Evolutionary conservation across 2,329 filamentous ascomycete genomes (phyloP), one percentile per base, ranked within the genome.

Genomic region (Cordyceps militaris): DNA sequence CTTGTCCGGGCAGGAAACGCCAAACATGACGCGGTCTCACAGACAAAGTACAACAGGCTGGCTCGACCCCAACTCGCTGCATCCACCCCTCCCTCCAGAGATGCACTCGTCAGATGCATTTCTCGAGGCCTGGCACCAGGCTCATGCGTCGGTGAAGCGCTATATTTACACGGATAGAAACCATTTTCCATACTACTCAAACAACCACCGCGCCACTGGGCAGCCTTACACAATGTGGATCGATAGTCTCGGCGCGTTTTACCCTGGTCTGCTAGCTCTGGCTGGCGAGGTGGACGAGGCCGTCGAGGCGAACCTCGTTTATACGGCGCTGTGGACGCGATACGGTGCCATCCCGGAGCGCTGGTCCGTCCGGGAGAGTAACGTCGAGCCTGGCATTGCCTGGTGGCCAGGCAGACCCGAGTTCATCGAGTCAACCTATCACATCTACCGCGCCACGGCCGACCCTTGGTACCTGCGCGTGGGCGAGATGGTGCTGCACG

Each of bases 341-440:
- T 97, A 96, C 69, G 87, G 89, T n/a, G 93, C 91, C 3, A 79
- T 99, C 51, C 94, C 94, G 4, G 94, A 99, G 71, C 81, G 94
- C 64, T 99, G 91, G 91, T 96, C 93, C 42, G 85, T 94, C 52
- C 83, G 85, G 52, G 89, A 91, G 24, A 88, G 88, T 28, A 85
- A 87, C 56, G 87, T 97, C 48, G 94, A 97, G 68, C 85, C 87
- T 19, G 90, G 91, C 10, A 82, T 97, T 26, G 85, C 87, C 11
- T 97, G 94, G 91, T 99, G 95, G 89, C 91, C 91, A 11, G 90
- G 95, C 23, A 84, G 94, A 24, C 94, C 94, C 5, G 94, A 99
- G 70, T 97, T 97, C 68, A 91, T 97, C 64, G 94, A 99, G 73
- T 97, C 91, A 1, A 96, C 89, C 0, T 99, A 96, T 73, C 90